Base-by-base conservation (phyloP, 345 rosid species). In the Hypericum androsaemum region DNA sequence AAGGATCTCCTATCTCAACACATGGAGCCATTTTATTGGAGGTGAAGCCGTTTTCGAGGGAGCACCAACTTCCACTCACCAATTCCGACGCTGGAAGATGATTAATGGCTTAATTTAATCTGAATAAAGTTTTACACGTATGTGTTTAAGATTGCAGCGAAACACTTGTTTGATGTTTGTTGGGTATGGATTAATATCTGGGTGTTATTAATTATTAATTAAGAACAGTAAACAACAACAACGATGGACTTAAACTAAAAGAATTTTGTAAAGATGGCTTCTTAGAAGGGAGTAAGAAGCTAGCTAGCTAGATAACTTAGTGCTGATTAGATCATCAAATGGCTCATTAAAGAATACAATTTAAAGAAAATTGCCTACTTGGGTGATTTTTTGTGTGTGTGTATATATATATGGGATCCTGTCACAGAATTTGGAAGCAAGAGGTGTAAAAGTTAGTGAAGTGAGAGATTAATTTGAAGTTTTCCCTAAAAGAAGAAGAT, bases 41-140 rank as follows among this genome's bases (percentile, higher is more conserved):
- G 10, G n/a, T 7, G 7, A 46, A 49, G 71, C 69, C 63, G 7
- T 56, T 79, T 66, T 74, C 80, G 39, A 58, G 49, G 55, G 57
- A 62, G 68, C 69, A 65, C 65, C 73, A 65, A 65, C 59, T 68
- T 73, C 73, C 81, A 73, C 77, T 54, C 50, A 32, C 58, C 53
- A n/a, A 48, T 63, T 60, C 13, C 9, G 54, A 22, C 32, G 47
- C 60, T 52, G 39, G 47, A 50, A 41, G 52, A 37, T 22, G 6
- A 52, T 42, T 47, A n/a, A 51, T 42, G 43, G 28, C 40, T 6
- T 37, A 36, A 39, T 14, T 38, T 16, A 22, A 13, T 38, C 28
- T 60, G 5, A 53, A 35, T 41, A 58, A 6, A 46, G 0, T 32
- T 7, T 14, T 6, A 14, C 8, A 13, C 22, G 17, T 12, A 13